Percentiles rank a stretch among this genome's conserved stretches.
These are phyloP conservation scores for Salvia splendens DNA, from an alignment of 257 asterid genomes.

Conservation along the genomic window DNA sequence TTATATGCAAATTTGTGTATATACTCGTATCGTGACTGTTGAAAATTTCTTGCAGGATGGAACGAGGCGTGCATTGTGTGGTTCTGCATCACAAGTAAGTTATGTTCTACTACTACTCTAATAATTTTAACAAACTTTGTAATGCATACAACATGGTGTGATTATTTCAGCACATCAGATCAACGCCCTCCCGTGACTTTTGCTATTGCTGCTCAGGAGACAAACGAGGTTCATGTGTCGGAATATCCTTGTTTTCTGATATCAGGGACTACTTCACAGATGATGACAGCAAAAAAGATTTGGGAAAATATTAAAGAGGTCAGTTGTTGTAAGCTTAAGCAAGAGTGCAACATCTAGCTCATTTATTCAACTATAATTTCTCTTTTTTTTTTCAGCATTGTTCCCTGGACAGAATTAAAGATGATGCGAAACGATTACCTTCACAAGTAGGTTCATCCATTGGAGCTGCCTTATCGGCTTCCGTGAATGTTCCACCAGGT, in stretches of 20 bases:
- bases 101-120: too few species aligned
- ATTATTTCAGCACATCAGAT: conserved; percentile 49
- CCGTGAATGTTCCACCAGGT: conserved; percentile 61
- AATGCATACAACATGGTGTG: background rate
- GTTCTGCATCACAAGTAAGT: conserved; percentile 82
- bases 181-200: conserved; percentile 68
- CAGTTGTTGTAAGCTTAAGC: conserved; percentile 6
- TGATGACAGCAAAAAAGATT: conserved; percentile 64
- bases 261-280: conserved; percentile 60
- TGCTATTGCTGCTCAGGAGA: conserved; percentile 75
- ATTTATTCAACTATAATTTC: background rate
- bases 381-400: conserved; percentile 41
- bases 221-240: conserved; percentile 59
- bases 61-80: conserved; percentile 48
- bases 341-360: too few species aligned
- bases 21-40: background rate
- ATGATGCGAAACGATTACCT: conserved; percentile 48
- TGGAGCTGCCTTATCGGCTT: conserved; percentile 84
- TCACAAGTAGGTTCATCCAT: conserved; percentile 69
- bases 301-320: conserved; percentile 87
- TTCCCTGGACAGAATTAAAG: conserved; percentile 56
- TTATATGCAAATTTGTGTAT: background rate
- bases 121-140: too few species aligned
- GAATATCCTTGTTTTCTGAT: conserved; percentile 72
- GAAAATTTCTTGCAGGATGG: conserved; percentile 28